phyloP scores from a whole-genome alignment of 768 basidiomycete species.

The Multifurca ochricompacta region DNA sequence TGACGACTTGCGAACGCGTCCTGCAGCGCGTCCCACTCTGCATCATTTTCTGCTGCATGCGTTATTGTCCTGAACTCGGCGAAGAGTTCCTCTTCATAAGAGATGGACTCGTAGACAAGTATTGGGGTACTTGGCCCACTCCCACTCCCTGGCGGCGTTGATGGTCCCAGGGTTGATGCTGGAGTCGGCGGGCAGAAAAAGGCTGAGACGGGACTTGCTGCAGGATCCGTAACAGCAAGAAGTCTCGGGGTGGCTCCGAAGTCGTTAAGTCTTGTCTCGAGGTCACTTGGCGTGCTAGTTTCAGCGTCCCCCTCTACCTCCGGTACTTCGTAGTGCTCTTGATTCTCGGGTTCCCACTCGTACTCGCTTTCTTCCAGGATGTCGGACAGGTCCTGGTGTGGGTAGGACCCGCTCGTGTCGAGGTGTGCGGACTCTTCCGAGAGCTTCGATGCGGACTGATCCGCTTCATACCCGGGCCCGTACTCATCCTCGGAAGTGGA shows the following conservation, averaged over 20 bases:
- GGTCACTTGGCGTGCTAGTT: background rate
- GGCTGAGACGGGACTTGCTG: background rate
- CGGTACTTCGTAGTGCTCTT: background rate
- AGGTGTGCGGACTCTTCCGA: background rate
- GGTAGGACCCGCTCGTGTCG: background rate
- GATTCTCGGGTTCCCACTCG: background rate
- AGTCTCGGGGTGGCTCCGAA: background rate
- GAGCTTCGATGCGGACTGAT: background rate
- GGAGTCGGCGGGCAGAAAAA: background rate
- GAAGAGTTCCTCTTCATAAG: conserved; percentile 3
- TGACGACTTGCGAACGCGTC: background rate
- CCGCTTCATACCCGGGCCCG: background rate
- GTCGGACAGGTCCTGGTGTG: background rate
- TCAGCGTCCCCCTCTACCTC: background rate
- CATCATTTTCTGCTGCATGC: background rate
- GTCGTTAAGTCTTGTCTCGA: background rate
- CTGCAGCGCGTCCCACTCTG: background rate
- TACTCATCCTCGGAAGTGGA: background rate
- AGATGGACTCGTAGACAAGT: background rate
- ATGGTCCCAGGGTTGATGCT: background rate
- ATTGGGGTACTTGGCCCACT: background rate
- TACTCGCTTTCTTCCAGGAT: conserved; percentile 6
- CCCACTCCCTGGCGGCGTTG: background rate
- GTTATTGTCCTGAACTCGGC: conserved; percentile 3
- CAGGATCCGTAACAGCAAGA: too few relatives aligned